These are phyloP conservation scores for Saccharum hybrid DNA, from an alignment of 202 grass and related monocot species.

Conservation along the genomic window DNA sequence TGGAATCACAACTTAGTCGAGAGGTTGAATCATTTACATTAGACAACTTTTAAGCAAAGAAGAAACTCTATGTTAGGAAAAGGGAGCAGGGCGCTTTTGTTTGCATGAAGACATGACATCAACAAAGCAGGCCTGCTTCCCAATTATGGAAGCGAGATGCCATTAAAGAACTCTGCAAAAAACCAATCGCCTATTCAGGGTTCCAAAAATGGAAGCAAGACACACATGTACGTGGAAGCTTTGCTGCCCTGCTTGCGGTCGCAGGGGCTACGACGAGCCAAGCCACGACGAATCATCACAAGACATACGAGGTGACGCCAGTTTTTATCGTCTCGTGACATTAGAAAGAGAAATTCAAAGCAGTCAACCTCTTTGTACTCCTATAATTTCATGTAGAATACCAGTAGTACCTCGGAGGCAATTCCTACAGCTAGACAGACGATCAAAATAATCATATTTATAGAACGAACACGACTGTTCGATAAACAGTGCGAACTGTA, in stretches of 20 bases:
- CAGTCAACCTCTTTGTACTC: not conserved
- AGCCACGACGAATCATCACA: conserved; percentile 12
- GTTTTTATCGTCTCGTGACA: not conserved
- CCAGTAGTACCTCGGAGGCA: not conserved
- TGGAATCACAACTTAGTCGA: not conserved
- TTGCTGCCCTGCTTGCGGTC: not conserved
- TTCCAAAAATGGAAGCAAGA: conserved; percentile 51
- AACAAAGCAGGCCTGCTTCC: conserved; percentile 37
- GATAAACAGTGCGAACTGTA: conserved; percentile 28
- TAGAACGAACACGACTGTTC: not conserved
- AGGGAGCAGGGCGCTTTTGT: conserved; percentile 27
- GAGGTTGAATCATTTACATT: not conserved
- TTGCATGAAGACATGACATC: conserved; percentile 50
- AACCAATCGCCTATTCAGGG: conserved; percentile 4
- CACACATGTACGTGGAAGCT: conserved; percentile 51
- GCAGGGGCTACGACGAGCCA: not conserved
- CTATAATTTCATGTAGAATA: conserved; percentile 23
- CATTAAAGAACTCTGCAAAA: conserved; percentile 36
- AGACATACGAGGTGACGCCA: not conserved
- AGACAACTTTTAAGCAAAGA: conserved; percentile 20
- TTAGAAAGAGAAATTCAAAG: not conserved
- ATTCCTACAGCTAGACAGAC: not conserved
- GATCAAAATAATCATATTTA: conserved; percentile 18
- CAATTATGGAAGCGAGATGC: conserved; percentile 45
- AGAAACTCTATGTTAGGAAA: conserved; percentile 2